Evolutionary conservation across 108 stramenopile species (phyloP).

Genomic region (Stephanodiscus triporus): DNA sequence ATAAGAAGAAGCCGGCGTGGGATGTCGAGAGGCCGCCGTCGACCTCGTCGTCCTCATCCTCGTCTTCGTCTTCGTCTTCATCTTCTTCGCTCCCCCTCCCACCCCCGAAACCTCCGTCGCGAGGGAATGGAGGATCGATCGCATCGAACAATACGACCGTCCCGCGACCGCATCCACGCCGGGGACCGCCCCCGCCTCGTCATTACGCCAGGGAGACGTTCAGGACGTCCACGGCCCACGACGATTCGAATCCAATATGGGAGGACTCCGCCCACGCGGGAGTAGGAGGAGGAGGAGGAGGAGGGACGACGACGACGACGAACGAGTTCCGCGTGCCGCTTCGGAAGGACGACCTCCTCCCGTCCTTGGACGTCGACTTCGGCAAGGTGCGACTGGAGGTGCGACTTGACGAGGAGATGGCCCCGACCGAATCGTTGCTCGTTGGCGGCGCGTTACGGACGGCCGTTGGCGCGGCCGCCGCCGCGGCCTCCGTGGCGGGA

Average conservation of each 20-base stretch:
- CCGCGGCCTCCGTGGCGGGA: conserved; percentile 52
- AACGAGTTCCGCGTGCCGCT: conserved; percentile 71
- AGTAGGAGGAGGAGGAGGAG: neutral
- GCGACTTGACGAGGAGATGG: conserved; percentile 75
- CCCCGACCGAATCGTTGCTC: conserved; percentile 29
- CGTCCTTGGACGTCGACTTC: conserved; percentile 58
- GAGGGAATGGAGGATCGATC: too few species aligned
- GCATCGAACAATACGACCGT: too few species aligned
- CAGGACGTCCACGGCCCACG: conserved; percentile 58
- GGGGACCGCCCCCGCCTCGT: conserved; percentile 21
- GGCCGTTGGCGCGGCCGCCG: conserved; percentile 43
- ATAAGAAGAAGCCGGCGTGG: conserved; percentile 4
- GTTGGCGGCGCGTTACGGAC: conserved; percentile 36
- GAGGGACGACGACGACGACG: conserved; percentile 14
- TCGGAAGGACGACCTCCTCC: conserved; percentile 55
- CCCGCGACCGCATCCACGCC: neutral
- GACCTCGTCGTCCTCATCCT: neutral
- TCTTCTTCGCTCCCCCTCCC: conserved; percentile 11
- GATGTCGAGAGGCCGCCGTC: too few species aligned
- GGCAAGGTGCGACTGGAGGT: conserved; percentile 47
- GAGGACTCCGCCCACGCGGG: conserved; percentile 1
- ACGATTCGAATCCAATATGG: conserved; percentile 80
- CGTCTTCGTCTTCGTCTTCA: neutral
- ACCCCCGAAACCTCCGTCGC: neutral
- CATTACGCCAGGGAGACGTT: conserved; percentile 39